These are phyloP conservation scores for Epithemia pelagica DNA, from an alignment of 108 stramenopile species.

Conservation along the genomic window DNA sequence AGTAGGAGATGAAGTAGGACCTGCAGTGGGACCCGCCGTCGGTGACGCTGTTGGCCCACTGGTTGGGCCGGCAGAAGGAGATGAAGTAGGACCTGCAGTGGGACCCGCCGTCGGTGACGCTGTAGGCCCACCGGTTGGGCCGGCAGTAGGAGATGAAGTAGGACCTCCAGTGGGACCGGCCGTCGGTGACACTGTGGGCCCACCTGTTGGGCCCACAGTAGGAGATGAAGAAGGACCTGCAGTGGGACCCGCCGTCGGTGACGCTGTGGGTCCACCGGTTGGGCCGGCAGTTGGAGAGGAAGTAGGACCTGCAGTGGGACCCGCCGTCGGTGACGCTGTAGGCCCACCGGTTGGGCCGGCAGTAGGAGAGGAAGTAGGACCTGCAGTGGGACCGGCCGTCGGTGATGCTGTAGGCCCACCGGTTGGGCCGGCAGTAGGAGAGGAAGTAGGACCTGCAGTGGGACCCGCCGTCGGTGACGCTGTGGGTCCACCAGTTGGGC, in stretches of 20 bases:
- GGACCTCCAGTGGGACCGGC: not conserved
- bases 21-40: not conserved
- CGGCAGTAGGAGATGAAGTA: not conserved
- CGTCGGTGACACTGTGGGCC: conserved; percentile 4
- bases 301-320: conserved; percentile 1
- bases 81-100: not conserved
- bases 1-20: conserved; percentile 4
- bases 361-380: not conserved
- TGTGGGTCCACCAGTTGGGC: not conserved
- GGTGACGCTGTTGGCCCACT: not conserved
- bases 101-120: not conserved
- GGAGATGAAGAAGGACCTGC: not conserved
- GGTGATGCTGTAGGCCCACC: not conserved
- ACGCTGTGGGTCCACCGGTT: not conserved
- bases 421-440: not conserved
- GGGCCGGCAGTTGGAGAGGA: not conserved
- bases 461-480: not conserved
- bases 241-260: not conserved
- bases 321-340: not conserved
- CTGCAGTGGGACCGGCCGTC: not conserved
- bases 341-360: not conserved
- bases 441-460: not conserved
- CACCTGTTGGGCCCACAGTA: not conserved
- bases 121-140: not conserved
- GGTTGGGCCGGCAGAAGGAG: not conserved